These are phyloP conservation scores for Porphyridium purpureum DNA, from an alignment of 23 red algal species.

Conservation along the genomic window DNA sequence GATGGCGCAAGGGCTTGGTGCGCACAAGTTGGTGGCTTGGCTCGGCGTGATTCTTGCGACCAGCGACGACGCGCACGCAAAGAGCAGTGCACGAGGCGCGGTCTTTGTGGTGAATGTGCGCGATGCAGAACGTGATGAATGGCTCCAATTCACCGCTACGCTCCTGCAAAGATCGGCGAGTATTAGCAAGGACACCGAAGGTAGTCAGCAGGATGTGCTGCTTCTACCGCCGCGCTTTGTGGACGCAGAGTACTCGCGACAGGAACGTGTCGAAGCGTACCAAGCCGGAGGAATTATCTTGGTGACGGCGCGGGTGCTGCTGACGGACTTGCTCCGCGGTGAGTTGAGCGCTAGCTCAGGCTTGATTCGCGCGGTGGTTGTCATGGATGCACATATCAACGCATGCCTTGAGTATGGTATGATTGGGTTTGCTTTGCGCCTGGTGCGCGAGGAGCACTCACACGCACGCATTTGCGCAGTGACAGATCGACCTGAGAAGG, in stretches of 20 bases:
- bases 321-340: conserved; percentile 45
- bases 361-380: conserved; percentile 26
- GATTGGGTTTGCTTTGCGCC: conserved; percentile 56
- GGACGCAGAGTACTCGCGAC: conserved; percentile 19
- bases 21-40: too few species aligned
- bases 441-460: conserved; percentile 38
- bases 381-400: conserved; percentile 58
- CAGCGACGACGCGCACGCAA: too few species aligned
- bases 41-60: too few species aligned
- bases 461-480: conserved; percentile 50
- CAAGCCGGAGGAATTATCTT: conserved; percentile 31
- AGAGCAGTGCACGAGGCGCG: too few species aligned
- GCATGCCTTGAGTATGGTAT: conserved; percentile 17
- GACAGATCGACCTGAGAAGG: conserved; percentile 30
- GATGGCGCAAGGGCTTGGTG: too few species aligned
- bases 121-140: too few species aligned
- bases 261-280: conserved; percentile 41
- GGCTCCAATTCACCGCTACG: too few species aligned
- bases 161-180: too few species aligned
- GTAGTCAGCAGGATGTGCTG: too few species aligned
- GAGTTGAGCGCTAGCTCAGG: conserved; percentile 17
- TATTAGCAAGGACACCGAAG: too few species aligned
- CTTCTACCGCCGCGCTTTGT: conserved; percentile 34
- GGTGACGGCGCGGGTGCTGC: conserved; percentile 37
- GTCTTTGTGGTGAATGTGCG: too few species aligned